Evolutionary conservation across 208 protist species (phyloP).

Genomic region (Herpetomonas tarakana): DNA sequence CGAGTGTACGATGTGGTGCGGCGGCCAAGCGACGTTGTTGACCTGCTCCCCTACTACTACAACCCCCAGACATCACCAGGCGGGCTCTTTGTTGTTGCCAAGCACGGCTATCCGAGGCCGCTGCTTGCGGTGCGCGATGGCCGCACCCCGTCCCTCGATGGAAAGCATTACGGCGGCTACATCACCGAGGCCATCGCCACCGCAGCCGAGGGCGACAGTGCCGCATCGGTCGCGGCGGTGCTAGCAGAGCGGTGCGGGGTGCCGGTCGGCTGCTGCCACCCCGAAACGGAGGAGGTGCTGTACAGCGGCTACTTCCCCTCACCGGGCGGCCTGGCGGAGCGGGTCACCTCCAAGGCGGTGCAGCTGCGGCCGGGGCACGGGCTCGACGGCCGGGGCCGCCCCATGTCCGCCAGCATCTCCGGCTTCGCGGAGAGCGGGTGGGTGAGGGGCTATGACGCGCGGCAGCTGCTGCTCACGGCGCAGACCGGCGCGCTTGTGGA

Average conservation of each 20-base stretch:
- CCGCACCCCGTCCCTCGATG: not conserved
- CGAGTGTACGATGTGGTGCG: constrained; percentile 2
- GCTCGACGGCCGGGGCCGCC: not conserved
- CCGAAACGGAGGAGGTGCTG: not conserved
- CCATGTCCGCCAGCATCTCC: not conserved
- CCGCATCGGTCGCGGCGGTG: not conserved
- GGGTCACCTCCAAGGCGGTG: not conserved
- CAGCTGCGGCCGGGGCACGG: not conserved
- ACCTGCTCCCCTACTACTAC: not conserved
- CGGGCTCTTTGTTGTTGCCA: not conserved
- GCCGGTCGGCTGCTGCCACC: not conserved
- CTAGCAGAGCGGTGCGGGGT: not conserved
- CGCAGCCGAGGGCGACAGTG: not conserved
- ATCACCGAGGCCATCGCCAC: not conserved
- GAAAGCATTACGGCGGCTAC: not conserved
- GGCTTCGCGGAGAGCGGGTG: not conserved
- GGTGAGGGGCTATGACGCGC: not conserved
- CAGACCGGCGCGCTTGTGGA: constrained; percentile 5
- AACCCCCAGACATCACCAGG: not conserved
- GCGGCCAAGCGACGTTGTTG: not conserved
- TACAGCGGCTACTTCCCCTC: constrained; percentile 3
- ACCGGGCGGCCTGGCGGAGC: not conserved
- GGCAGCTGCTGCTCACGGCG: constrained; percentile 1
- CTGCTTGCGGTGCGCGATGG: not conserved
- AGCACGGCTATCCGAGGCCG: constrained; percentile 1